Base-by-base conservation (phyloP, 495 filamentous ascomycete species). In the Talaromyces stipitatus region DNA sequence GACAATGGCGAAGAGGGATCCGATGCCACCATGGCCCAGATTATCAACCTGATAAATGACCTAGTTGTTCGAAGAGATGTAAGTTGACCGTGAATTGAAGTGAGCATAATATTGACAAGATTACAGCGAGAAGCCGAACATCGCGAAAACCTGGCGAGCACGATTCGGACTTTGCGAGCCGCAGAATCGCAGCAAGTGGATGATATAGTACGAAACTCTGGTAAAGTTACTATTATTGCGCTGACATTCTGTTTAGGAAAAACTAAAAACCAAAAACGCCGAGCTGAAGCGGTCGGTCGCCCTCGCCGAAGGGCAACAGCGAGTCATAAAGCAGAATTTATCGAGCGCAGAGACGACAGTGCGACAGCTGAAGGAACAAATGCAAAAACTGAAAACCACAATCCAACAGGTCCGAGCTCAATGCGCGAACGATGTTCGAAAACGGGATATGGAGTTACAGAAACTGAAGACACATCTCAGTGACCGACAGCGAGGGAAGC, bases 1-100 rank as follows among this genome's bases (percentile, higher is more conserved):
- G 82, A 85, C 50, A 80, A 82, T 58, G 79, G 75, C 50, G 84
- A 87, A 28, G 84, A 81, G 20, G 83, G 80, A 16, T 66, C 79
- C 9, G 83, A 84, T 41, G 79, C 75, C 11, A 90, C 89, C 3
- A 92, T 92, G 84, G 86, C 86, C 48, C 83, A 85, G 61, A 83
- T 96, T 64, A 97, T 98, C 67, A 89, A 90, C 65, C 76, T 97
- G 41, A 85, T 98, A 45, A 95, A 98, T 65, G 94, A 98, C 66
- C 71, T 98, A 55, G 88, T 97, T 29, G 61, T 88, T 58, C 79
- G 89, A 59, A 82, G 90, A 74, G 91, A 95, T 66, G 90, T 95
- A 74, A 56, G 86, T 78, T 38, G 24, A 62, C 54, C n/a, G 48
- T 16, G 9, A 20, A 32, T 26, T 14, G 5, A 5, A 53, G 11